phyloP scores from a whole-genome alignment of 2,329 filamentous ascomycete species.

The Dothideomycetidae sp. region DNA sequence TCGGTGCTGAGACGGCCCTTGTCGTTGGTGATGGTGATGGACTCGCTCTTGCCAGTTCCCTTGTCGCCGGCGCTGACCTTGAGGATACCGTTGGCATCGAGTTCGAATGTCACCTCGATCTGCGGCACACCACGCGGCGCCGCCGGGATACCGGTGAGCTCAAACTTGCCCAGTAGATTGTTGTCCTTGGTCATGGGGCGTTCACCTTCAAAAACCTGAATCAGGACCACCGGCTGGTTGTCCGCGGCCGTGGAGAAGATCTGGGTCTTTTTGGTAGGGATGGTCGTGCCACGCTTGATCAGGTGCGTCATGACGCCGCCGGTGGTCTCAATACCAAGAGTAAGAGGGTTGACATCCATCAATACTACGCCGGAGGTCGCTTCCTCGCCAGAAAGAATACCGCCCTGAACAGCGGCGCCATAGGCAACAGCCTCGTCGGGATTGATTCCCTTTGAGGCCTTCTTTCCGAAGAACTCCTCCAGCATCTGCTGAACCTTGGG shows the following conservation, averaged over 20 bases:
- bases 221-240: conserved; percentile 89
- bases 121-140: conserved; percentile 93
- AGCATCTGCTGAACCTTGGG: conserved; percentile 92
- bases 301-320: conserved; percentile 97
- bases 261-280: conserved; percentile 92
- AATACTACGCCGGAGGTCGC: conserved; percentile 67
- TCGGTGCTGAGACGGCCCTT: conserved; percentile 94
- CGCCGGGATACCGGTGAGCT: conserved; percentile 88
- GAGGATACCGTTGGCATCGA: conserved; percentile 96
- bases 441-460: conserved; percentile 98
- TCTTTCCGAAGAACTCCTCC: conserved; percentile 96
- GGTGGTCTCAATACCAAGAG: conserved; percentile 92
- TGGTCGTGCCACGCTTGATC: conserved; percentile 85
- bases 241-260: conserved; percentile 96
- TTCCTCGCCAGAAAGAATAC: conserved; percentile 81
- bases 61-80: conserved; percentile 94
- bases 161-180: conserved; percentile 96
- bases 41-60: conserved; percentile 93
- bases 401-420: conserved; percentile 92
- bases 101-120: conserved; percentile 95
- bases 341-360: conserved; percentile 94
- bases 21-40: conserved; percentile 98
- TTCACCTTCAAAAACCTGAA: conserved; percentile 93
- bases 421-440: conserved; percentile 98
- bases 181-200: conserved; percentile 91